Percentiles rank a stretch among this genome's conserved stretches.
Conservation (phyloP, 495 filamentous ascomycete genomes). For the Tuber magnatum region DNA sequence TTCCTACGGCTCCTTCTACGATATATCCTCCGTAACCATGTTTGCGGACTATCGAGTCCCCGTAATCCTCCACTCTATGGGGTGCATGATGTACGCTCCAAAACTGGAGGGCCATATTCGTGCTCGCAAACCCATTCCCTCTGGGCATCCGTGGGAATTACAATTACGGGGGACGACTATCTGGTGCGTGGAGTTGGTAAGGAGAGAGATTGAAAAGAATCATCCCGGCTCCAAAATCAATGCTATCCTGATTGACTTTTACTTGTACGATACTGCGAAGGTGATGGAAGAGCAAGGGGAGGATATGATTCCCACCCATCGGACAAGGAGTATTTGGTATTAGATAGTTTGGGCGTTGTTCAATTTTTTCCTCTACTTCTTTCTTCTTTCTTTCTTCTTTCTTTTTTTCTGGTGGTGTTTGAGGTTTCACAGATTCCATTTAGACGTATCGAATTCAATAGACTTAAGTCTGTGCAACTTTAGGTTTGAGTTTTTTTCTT, state of each 20-base stretch:
- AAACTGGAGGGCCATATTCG: conserved; percentile 64
- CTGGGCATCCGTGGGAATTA: conserved; percentile 73
- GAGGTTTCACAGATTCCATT: not conserved
- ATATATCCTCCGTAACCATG: conserved; percentile 94
- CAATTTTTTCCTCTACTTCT: not conserved
- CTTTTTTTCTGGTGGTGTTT: not conserved
- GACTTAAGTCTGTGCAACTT: not conserved
- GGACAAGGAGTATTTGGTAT: conserved; percentile 95
- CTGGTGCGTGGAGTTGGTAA: conserved; percentile 87
- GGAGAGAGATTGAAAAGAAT: conserved; percentile 65
- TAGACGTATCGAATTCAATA: not conserved
- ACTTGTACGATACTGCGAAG: conserved; percentile 90
- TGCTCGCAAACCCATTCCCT: conserved; percentile 54
- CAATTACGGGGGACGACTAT: conserved; percentile 85
- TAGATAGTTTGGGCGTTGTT: conserved; percentile 40
- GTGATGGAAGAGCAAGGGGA: conserved; percentile 57
- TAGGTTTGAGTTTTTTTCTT: not conserved
- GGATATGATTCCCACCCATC: conserved; percentile 75
- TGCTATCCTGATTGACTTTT: conserved; percentile 83
- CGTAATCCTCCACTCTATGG: conserved; percentile 79
- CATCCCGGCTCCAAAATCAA: conserved; percentile 57
- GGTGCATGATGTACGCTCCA: conserved; percentile 76
- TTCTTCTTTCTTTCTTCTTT: not conserved
- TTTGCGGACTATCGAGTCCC: conserved; percentile 97
- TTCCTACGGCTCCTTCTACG: conserved; percentile 71